Evolutionary conservation across 164 flowering plant species (phyloP).

Genomic region (Echeveria elegans): DNA sequence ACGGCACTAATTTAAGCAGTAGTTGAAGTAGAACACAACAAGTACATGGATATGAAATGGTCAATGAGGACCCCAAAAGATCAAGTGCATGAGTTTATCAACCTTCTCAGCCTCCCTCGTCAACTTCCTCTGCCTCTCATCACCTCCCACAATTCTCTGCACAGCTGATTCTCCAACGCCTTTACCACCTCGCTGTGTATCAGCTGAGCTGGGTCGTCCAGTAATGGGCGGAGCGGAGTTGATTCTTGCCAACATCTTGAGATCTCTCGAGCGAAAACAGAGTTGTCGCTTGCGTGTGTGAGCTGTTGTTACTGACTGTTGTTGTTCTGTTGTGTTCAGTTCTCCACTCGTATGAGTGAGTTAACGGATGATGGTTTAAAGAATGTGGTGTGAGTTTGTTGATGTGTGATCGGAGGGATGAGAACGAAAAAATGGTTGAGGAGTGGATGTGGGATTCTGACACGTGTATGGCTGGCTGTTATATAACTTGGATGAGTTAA

Average conservation of each 20-base stretch:
- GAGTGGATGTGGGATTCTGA: not conserved
- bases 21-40: no score
- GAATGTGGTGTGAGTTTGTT: not conserved
- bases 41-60: not conserved
- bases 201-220: conserved; percentile 8
- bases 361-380: not conserved
- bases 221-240: conserved; percentile 5
- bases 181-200: not conserved
- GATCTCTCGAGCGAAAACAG: not conserved
- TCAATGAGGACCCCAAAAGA: conserved; percentile 18
- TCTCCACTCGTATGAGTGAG: not conserved
- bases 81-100: conserved; percentile 17
- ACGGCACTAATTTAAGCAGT: no score
- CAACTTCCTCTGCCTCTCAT: conserved; percentile 9
- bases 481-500: not conserved
- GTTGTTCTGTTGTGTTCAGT: not conserved
- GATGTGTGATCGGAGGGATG: not conserved
- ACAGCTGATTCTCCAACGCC: not conserved
- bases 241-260: conserved; percentile 10
- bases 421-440: no score
- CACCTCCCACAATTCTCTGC: not conserved
- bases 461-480: not conserved
- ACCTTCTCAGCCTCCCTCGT: conserved; percentile 16
- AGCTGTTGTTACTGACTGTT: no score
- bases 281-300: no score